Conservation (phyloP, 768 basidiomycete genomes). For the Mycena leptocephala region DNA sequence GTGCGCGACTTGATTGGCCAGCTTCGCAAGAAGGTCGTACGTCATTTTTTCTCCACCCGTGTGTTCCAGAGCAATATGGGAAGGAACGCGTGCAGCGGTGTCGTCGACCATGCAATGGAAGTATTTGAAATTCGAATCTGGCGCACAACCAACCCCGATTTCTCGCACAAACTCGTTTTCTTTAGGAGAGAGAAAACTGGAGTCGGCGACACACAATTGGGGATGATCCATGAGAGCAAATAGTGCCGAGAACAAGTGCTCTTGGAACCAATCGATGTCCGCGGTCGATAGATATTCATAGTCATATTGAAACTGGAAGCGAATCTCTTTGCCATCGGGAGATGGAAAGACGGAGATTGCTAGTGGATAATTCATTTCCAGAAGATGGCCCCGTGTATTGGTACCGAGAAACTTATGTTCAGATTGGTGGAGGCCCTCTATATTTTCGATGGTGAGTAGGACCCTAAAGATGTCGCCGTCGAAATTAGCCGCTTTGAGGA, state of each 20-base stretch:
- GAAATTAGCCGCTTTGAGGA: not conserved
- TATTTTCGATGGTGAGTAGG: slow-evolving; percentile 11
- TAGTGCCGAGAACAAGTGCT: slow-evolving; percentile 3
- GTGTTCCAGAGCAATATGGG: not conserved
- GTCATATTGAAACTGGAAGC: slow-evolving; percentile 16
- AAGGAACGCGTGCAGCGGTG: not conserved
- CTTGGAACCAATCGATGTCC: slow-evolving; percentile 6
- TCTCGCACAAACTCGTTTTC: slow-evolving; percentile 3
- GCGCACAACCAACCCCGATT: not conserved
- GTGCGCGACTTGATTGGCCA: slow-evolving; percentile 13
- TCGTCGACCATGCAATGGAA: slow-evolving; percentile 12
- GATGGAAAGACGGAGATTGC: slow-evolving; percentile 14
- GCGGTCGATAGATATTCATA: not conserved
- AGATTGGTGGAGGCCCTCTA: not conserved
- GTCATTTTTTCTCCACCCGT: slow-evolving; percentile 2
- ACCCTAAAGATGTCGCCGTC: slow-evolving; percentile 9
- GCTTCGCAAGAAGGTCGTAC: not conserved
- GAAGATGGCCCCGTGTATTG: not conserved
- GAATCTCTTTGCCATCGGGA: not conserved
- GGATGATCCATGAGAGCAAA: not conserved
- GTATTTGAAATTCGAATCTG: not conserved
- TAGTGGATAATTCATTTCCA: slow-evolving; percentile 6
- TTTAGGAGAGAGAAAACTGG: not conserved
- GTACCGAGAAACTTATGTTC: not conserved
- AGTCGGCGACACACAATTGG: not conserved